Evolutionary conservation across 2,329 filamentous ascomycete species (phyloP).

Genomic region (Lachnellula arida): DNA sequence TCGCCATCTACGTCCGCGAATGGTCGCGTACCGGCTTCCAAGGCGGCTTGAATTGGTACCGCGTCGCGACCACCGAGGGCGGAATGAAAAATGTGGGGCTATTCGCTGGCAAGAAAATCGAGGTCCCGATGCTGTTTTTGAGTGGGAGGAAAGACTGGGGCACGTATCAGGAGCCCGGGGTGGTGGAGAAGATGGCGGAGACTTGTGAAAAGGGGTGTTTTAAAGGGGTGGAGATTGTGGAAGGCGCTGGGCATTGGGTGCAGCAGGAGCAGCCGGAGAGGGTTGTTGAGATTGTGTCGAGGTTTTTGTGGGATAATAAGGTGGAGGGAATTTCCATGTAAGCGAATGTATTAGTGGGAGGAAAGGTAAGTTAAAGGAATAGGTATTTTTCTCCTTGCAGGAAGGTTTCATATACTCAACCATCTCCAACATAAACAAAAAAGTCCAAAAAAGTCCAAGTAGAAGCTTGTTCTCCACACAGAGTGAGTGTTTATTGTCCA

Average conservation of each 20-base stretch:
- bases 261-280: conserved; percentile 60
- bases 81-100: conserved; percentile 48
- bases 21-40: conserved; percentile 60
- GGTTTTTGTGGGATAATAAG: conserved; percentile 32
- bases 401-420: no score
- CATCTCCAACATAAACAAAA: no score
- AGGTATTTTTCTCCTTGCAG: no score
- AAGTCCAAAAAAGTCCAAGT: no score
- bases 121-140: conserved; percentile 58
- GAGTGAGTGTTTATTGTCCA: no score
- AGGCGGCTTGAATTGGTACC: conserved; percentile 64
- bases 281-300: conserved; percentile 44
- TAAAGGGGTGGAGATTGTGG: conserved; percentile 47
- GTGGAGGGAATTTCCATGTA: not conserved
- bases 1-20: conserved; percentile 56
- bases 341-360: not conserved
- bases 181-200: conserved; percentile 51
- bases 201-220: conserved; percentile 45
- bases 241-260: conserved; percentile 65
- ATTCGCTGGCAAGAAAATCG: conserved; percentile 56
- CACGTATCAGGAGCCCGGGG: conserved; percentile 62
- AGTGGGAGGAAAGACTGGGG: conserved; percentile 62
- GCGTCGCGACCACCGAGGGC: conserved; percentile 49
- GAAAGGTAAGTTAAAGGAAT: no score
- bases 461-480: no score